These are phyloP conservation scores for Hypsizygus ulmarius DNA, from an alignment of 1,284 basidiomycete genomes.

Conservation along the genomic window DNA sequence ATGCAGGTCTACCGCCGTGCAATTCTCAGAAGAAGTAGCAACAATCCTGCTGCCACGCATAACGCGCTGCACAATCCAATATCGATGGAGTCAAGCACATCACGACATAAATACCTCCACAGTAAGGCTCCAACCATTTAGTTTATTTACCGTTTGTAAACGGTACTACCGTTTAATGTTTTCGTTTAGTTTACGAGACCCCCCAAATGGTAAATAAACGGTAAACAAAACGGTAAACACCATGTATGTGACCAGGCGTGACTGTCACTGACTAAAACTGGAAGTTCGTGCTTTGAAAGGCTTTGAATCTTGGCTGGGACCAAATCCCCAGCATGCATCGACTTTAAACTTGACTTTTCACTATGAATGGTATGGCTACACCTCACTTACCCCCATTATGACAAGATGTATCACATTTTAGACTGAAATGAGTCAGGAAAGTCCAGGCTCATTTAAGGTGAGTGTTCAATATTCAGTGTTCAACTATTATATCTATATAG, in stretches of 20 bases:
- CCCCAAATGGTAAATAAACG: neutral
- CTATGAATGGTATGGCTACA: neutral
- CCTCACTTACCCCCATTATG: neutral
- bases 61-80: too few relatives aligned
- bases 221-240: neutral
- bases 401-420: slow-evolving; percentile 3
- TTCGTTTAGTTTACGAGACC: neutral
- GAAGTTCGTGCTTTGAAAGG: too few relatives aligned
- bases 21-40: too few relatives aligned
- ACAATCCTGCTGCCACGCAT: too few relatives aligned
- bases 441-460: neutral
- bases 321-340: too few relatives aligned
- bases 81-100: too few relatives aligned
- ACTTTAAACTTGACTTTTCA: neutral
- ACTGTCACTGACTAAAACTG: too few relatives aligned
- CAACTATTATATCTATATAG: too few relatives aligned
- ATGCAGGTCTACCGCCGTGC: too few relatives aligned
- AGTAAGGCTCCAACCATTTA: slow-evolving; percentile 12
- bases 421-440: neutral
- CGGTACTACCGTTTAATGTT: slow-evolving; percentile 4
- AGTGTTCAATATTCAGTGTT: too few relatives aligned
- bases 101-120: neutral
- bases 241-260: too few relatives aligned
- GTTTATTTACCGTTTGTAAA: slow-evolving; percentile 13
- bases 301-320: too few relatives aligned